These are phyloP conservation scores for Solanum rostratum DNA, from an alignment of 257 asterid species.

Conservation along the genomic window DNA sequence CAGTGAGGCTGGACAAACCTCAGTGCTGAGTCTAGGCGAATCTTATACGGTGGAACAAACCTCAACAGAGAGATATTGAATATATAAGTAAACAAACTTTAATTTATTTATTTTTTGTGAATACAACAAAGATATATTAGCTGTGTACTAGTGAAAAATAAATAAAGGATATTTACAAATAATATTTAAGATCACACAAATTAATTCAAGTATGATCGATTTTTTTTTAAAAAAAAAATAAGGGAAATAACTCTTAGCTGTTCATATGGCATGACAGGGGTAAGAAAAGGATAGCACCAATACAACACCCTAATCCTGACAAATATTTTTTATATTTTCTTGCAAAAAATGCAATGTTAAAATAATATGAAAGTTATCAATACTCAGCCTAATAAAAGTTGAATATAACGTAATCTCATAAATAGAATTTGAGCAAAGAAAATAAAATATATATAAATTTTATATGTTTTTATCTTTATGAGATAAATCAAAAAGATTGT, in stretches of 20 bases:
- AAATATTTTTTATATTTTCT: not conserved
- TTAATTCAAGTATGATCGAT: not conserved
- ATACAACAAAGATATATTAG: not conserved
- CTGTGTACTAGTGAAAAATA: no score
- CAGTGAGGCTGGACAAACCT: no score
- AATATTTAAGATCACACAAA: not conserved
- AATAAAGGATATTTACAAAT: not conserved
- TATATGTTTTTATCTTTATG: not conserved
- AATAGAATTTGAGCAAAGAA: no score
- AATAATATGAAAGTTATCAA: not conserved
- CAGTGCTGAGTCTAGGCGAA: no score
- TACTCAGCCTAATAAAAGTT: not conserved
- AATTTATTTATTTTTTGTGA: no score
- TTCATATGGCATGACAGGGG: not conserved
- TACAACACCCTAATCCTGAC: not conserved
- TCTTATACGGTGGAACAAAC: no score
- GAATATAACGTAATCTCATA: no score
- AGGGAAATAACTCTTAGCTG: not conserved
- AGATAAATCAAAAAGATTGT: not conserved
- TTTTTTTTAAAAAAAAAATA: not conserved
- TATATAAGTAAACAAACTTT: no score
- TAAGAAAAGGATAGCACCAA: not conserved
- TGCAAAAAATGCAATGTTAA: not conserved
- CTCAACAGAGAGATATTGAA: no score
- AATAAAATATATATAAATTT: not conserved